Evolutionary conservation across 1,284 basidiomycete species (phyloP), one percentile per base, ranked within the genome.

Genomic region (Moesziomyces sp.): DNA sequence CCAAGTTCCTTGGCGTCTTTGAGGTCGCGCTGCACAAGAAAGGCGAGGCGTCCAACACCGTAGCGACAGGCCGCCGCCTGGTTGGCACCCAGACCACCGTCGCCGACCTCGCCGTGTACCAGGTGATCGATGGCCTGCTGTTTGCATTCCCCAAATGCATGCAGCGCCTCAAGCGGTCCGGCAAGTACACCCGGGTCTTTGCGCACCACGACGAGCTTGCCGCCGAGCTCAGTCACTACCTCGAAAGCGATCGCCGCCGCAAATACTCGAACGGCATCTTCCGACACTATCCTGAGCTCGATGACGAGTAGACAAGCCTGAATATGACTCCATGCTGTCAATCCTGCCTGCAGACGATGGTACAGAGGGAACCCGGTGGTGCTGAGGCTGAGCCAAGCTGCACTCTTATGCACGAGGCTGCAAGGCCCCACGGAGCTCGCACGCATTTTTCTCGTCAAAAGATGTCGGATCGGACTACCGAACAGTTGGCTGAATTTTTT

Each of bases 41-140:
- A 23, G 52, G 52, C 6, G 59, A 44, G 18, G 58, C 55, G 0
- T 23, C 30, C 6, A 58, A 62, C 42, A 52, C 58, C 35, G 67
- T 76, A 44, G 86, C 86, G 77, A 28, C 8, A 10, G 56, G 21
- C 1, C 50, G 24, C 18, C 86, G 85, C 78, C 79, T 88, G 47
- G 76, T 86, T 49, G 86, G 86, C 3, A 77, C 70, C 21, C 83
- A 77, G 47, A 85, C 86, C 30, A 87, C 86, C 10, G 86, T 86
- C 16, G 88, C 88, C 23, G 88, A 89, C 75, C 79, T 88, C 18
- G 84, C 83, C 21, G 78, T 88, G 23, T 88, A 87, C 81, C 87
- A 81, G 50, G 71, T 85, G 21, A 11, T 86, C 2, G 78, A 82
- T 19, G 86, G 87, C 46, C 64, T 88, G n/a, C 58, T 79, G 19